Conservation (phyloP, 2,329 filamentous ascomycete species). For the Aspergillaceae sp. region DNA sequence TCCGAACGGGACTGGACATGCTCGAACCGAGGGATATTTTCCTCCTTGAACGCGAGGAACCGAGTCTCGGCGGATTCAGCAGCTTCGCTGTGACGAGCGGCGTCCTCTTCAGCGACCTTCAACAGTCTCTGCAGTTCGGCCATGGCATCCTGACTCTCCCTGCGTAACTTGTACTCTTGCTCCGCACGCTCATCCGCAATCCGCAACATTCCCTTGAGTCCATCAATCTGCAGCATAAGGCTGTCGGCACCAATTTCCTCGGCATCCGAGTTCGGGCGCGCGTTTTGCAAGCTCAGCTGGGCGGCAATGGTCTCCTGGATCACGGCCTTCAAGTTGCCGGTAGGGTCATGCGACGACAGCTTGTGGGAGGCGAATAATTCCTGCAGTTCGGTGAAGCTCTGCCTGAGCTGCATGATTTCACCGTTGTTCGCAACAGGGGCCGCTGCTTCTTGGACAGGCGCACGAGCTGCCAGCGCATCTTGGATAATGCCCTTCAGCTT, state of each 20-base stretch:
- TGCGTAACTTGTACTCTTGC: conserved; percentile 53
- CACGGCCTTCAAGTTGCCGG: conserved; percentile 51
- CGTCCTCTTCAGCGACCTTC: conserved; percentile 54
- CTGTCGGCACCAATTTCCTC: conserved; percentile 44
- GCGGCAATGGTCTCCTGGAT: conserved; percentile 56
- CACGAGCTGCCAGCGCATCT: conserved; percentile 52
- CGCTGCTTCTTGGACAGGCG: conserved; percentile 11
- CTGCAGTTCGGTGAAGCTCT: conserved; percentile 31
- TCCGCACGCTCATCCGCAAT: conserved; percentile 57
- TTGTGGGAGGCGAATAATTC: conserved; percentile 36
- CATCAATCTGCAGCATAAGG: conserved; percentile 51
- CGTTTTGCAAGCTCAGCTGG: conserved; percentile 46
- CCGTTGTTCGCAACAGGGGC: conserved; percentile 19
- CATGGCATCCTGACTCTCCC: conserved; percentile 62
- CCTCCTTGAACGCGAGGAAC: conserved; percentile 57
- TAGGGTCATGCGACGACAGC: conserved; percentile 21
- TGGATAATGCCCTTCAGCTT: conserved; percentile 63
- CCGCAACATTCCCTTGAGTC: conserved; percentile 61
- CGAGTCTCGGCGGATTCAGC: conserved; percentile 57
- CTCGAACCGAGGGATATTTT: conserved; percentile 60
- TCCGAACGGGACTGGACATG: conserved; percentile 56
- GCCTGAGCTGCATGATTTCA: conserved; percentile 32
- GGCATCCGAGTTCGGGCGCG: conserved; percentile 41
- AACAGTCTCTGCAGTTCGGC: conserved; percentile 64
- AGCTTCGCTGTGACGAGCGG: conserved; percentile 38